These are phyloP conservation scores for Lentinus polychrous DNA, from an alignment of 1,284 basidiomycete species.

Conservation along the genomic window DNA sequence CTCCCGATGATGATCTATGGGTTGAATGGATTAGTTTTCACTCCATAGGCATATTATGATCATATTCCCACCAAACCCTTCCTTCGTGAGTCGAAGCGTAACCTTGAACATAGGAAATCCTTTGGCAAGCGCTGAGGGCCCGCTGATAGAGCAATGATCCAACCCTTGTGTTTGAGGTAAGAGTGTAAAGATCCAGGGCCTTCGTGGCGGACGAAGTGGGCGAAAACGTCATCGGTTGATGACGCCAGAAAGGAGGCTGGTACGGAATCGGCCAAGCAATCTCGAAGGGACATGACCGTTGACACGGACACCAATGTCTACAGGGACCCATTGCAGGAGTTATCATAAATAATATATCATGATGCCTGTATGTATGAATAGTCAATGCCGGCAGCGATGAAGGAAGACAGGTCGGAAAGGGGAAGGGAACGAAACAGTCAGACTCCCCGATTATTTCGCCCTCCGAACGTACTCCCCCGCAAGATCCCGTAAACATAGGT, in stretches of 20 bases:
- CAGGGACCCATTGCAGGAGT: constrained; percentile 2
- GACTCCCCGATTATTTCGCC: too few relatives aligned
- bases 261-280: constrained; percentile 87
- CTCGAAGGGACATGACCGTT: constrained; percentile 92
- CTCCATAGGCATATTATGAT: not conserved
- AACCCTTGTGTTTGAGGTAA: constrained; percentile 88
- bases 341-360: not conserved
- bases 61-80: constrained; percentile 71
- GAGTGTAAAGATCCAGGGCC: constrained; percentile 91
- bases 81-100: constrained; percentile 74
- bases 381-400: not conserved
- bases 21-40: not conserved
- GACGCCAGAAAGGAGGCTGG: constrained; percentile 71
- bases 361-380: constrained; percentile 2
- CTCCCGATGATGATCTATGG: constrained; percentile 70
- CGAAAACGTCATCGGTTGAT: constrained; percentile 81
- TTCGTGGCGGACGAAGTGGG: constrained; percentile 93
- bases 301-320: constrained; percentile 83
- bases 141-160: constrained; percentile 78
- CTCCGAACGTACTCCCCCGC: too few relatives aligned
- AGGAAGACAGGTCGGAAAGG: too few relatives aligned
- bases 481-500: too few relatives aligned
- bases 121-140: constrained; percentile 70
- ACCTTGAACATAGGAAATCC: constrained; percentile 91
- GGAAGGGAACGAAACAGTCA: too few relatives aligned